A percentile compares a stretch with the other conserved stretches of the same genome.
Conservation (phyloP, 202 grass and related monocot species). For the Hordeum pubiflorum region DNA sequence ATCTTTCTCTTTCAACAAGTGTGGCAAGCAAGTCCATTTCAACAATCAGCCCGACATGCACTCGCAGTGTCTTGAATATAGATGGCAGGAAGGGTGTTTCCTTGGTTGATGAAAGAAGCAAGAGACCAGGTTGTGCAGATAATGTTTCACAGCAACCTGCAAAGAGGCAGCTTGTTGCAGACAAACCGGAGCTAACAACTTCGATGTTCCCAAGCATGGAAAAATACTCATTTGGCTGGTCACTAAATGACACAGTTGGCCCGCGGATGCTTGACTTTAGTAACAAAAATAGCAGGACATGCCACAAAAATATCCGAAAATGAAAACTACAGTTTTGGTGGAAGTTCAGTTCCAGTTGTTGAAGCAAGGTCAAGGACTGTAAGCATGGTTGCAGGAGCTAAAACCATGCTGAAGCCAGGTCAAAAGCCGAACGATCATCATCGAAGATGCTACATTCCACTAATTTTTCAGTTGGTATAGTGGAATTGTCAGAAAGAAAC, state of each 20-base stretch:
- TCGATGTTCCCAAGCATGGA: conserved; percentile 2
- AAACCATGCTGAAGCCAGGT: conserved; percentile 37
- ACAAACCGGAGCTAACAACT: conserved; percentile 17
- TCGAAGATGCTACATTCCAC: conserved; percentile 26
- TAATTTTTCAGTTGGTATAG: conserved; percentile 31
- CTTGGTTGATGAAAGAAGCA: conserved; percentile 13
- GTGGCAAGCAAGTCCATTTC: conserved; percentile 18
- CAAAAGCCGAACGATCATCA: conserved; percentile 30
- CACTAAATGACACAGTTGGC: conserved; percentile 40
- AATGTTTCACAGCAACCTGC: conserved; percentile 31
- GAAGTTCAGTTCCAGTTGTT: background rate
- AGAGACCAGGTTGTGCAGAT: conserved; percentile 25
- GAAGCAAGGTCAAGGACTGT: conserved; percentile 24
- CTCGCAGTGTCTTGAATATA: conserved; percentile 15
- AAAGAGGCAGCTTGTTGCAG: conserved; percentile 38
- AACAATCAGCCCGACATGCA: background rate
- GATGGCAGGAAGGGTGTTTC: conserved; percentile 26
- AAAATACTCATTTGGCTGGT: conserved; percentile 40
- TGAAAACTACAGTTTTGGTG: conserved; percentile 2
- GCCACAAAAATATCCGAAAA: conserved; percentile 6
- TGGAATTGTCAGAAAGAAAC: conserved; percentile 27
- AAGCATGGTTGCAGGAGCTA: conserved; percentile 33
- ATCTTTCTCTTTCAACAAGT: conserved; percentile 28
- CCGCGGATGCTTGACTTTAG: conserved; percentile 41
- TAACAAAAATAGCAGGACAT: conserved; percentile 24